Conservation (phyloP, 2,329 filamentous ascomycete species). For the Paramyrothecium sp. region DNA sequence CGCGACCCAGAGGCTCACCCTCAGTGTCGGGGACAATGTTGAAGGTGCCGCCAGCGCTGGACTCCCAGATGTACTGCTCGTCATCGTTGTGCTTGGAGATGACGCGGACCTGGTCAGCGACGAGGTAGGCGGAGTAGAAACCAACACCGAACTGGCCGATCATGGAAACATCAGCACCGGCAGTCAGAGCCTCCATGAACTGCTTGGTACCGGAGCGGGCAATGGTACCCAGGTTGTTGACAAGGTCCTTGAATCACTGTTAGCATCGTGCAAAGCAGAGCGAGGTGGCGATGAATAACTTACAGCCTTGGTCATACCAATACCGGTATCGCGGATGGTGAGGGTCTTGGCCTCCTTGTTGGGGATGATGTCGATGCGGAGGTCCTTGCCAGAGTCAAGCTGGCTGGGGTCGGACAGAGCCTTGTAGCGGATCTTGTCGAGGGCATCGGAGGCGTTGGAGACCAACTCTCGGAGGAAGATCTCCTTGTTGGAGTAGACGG, state of each 20-base stretch:
- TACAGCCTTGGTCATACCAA: constrained; percentile 99
- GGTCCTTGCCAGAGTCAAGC: constrained; percentile 96
- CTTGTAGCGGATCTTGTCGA: constrained; percentile 99
- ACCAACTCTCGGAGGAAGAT: constrained; percentile 99
- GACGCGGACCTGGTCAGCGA: constrained; percentile 93
- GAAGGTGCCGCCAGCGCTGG: constrained; percentile 95
- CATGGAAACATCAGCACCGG: constrained; percentile 99
- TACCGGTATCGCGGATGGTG: constrained; percentile 96
- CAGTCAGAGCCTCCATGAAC: constrained; percentile 99
- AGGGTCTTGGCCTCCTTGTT: constrained; percentile 97
- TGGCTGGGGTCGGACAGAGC: constrained; percentile 94
- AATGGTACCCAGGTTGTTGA: constrained; percentile 99
- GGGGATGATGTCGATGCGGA: constrained; percentile 98
- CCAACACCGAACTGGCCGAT: constrained; percentile 99
- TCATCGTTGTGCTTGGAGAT: constrained; percentile 99
- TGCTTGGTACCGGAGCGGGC: constrained; percentile 99
- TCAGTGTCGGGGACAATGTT: constrained; percentile 87
- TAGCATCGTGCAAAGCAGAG: constrained; percentile 5
- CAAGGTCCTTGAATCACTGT: constrained; percentile 69
- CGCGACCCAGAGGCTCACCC: constrained; percentile 86
- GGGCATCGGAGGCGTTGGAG: constrained; percentile 97
- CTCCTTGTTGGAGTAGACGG: constrained; percentile 99
- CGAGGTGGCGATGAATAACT: too few species aligned
- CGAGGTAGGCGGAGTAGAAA: constrained; percentile 99
- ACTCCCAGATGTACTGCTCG: constrained; percentile 99